Conservation (phyloP, 1,284 basidiomycete genomes). For the Rhizoctonia solani region DNA sequence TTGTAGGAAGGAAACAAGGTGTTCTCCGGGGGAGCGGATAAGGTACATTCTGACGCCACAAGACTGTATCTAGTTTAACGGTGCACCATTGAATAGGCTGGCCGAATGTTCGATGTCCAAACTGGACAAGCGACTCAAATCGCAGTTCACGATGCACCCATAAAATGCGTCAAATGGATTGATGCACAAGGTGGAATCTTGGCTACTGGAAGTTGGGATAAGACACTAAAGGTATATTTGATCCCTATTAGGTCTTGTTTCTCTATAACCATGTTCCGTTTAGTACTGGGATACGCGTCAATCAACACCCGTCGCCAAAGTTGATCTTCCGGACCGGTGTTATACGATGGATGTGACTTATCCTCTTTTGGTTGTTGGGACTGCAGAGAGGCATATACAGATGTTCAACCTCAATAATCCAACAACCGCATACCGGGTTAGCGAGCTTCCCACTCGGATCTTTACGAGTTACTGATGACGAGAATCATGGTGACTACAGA, state of each 20-base stretch:
- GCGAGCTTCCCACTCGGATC: constrained; percentile 36
- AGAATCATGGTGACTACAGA: constrained; percentile 50
- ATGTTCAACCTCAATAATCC: constrained; percentile 88
- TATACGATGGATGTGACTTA: constrained; percentile 86
- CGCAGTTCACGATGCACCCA: constrained; percentile 82
- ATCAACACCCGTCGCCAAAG: constrained; percentile 71
- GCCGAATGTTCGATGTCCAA: constrained; percentile 76
- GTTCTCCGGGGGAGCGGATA: constrained; percentile 86
- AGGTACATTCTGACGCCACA: constrained; percentile 44
- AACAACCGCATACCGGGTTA: constrained; percentile 71
- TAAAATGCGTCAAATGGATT: constrained; percentile 77
- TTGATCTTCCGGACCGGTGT: constrained; percentile 85
- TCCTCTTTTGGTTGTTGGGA: constrained; percentile 92
- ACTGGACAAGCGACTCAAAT: constrained; percentile 75
- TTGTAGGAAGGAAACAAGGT: constrained; percentile 74
- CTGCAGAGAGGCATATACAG: constrained; percentile 88
- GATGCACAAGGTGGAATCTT: constrained; percentile 71
- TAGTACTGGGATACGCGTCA: constrained; percentile 92
- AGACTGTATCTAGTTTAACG: not conserved
- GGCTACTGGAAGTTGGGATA: constrained; percentile 91
- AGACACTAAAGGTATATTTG: constrained; percentile 72
- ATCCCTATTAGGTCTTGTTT: not conserved
- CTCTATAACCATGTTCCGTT: constrained; percentile 13
- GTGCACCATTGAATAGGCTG: constrained; percentile 49
- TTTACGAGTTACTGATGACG: not conserved